These are phyloP conservation scores for Verticillium albo-atrum DNA, from an alignment of 2,329 filamentous ascomycete genomes.

Conservation along the genomic window DNA sequence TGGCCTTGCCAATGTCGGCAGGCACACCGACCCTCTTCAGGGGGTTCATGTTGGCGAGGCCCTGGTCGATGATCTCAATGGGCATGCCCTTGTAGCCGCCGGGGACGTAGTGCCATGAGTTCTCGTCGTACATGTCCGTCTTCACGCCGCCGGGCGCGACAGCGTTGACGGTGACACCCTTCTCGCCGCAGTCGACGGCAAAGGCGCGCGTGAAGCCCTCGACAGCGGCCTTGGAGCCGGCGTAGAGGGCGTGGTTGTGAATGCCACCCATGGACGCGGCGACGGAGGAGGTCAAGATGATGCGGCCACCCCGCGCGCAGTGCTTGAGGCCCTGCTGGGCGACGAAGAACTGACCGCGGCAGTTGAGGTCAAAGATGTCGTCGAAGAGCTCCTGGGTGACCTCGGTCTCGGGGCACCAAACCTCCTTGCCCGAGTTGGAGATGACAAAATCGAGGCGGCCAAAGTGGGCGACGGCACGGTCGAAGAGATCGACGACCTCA, in stretches of 20 bases:
- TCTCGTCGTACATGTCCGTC: constrained; percentile 72
- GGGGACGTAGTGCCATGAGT: constrained; percentile 62
- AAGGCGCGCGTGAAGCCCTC: constrained; percentile 70
- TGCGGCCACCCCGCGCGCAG: constrained; percentile 63
- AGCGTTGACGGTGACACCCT: constrained; percentile 67
- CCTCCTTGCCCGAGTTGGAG: constrained; percentile 69
- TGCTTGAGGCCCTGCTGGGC: constrained; percentile 71
- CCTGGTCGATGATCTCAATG: constrained; percentile 48
- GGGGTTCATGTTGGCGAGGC: constrained; percentile 53
- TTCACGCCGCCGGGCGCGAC: constrained; percentile 70
- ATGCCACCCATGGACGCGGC: constrained; percentile 62
- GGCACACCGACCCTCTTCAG: constrained; percentile 54
- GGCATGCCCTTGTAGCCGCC: constrained; percentile 48
- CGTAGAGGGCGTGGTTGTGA: constrained; percentile 67
- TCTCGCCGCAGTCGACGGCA: constrained; percentile 64
- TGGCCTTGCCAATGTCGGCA: constrained; percentile 53
- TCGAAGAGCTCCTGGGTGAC: constrained; percentile 68
- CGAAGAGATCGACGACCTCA: constrained; percentile 59
- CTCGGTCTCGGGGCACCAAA: constrained; percentile 65
- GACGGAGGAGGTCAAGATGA: constrained; percentile 70
- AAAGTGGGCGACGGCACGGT: constrained; percentile 59
- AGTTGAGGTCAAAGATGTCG: constrained; percentile 68
- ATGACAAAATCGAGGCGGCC: constrained; percentile 68
- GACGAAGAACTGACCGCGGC: constrained; percentile 71
- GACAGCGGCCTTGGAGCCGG: constrained; percentile 67